Percentiles rank a stretch among this genome's conserved stretches.
These are phyloP conservation scores for Xylariaceae sp. DNA, from an alignment of 2,329 filamentous ascomycete species.

Conservation along the genomic window DNA sequence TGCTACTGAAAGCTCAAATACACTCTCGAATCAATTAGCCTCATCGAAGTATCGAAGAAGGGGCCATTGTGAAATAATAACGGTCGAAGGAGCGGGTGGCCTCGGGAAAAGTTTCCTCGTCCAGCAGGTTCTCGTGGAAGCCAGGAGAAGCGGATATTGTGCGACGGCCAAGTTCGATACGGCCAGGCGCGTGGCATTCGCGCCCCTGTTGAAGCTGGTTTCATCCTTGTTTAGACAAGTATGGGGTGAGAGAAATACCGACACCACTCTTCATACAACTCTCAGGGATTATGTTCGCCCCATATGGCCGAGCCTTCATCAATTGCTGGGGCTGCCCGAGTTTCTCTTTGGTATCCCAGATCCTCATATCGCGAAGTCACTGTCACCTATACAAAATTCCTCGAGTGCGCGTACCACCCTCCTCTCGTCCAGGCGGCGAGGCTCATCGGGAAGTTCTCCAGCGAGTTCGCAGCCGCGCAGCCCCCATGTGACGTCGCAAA, in stretches of 20 bases:
- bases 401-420: constrained; percentile 32
- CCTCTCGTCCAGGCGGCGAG: constrained; percentile 38
- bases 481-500: constrained; percentile 41
- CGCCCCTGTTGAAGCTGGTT: constrained; percentile 58
- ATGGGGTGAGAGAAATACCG: constrained; percentile 61
- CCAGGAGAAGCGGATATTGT: constrained; percentile 57
- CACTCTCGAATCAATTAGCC: constrained; percentile 50
- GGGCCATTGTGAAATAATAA: constrained; percentile 59
- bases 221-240: constrained; percentile 63
- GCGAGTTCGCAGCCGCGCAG: constrained; percentile 32
- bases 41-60: constrained; percentile 55
- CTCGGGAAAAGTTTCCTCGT: constrained; percentile 62
- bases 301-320: constrained; percentile 60
- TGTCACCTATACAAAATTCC: constrained; percentile 34
- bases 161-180: constrained; percentile 63
- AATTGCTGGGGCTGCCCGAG: constrained; percentile 58
- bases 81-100: constrained; percentile 56
- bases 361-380: constrained; percentile 31
- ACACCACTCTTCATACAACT: constrained; percentile 57
- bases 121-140: constrained; percentile 57
- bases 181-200: constrained; percentile 55
- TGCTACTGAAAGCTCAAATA: constrained; percentile 43
- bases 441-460: constrained; percentile 45
- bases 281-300: constrained; percentile 59
- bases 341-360: constrained; percentile 58